Conservation (phyloP, 805 yeast species). For the Zygosaccharomyces pseudorouxii region DNA sequence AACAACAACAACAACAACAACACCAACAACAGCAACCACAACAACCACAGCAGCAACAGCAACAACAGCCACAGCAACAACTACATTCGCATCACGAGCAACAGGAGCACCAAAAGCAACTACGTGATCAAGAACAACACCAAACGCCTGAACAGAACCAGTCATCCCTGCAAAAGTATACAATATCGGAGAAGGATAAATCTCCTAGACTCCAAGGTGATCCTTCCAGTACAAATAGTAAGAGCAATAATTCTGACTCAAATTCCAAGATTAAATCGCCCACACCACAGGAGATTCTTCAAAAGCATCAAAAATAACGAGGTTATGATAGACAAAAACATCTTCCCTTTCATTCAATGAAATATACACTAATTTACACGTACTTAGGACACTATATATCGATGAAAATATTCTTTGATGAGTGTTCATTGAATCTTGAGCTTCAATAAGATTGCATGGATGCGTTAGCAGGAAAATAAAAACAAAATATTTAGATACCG, state of each 20-base stretch:
- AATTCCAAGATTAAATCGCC: slow-evolving; percentile 28
- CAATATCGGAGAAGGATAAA: slow-evolving; percentile 9
- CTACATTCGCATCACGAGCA: too few relatives aligned
- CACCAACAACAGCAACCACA: slow-evolving; percentile 24
- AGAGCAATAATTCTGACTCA: slow-evolving; percentile 2
- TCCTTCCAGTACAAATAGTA: slow-evolving; percentile 1
- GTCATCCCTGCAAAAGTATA: slow-evolving; percentile 10
- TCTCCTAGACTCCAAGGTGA: background rate
- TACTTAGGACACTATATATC: background rate
- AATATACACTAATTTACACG: background rate
- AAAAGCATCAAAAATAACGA: slow-evolving; percentile 33
- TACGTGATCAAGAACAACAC: too few relatives aligned
- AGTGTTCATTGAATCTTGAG: too few relatives aligned
- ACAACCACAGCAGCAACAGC: slow-evolving; percentile 3
- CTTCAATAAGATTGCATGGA: background rate
- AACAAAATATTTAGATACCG: slow-evolving; percentile 1
- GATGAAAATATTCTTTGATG: background rate
- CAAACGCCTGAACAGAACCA: background rate
- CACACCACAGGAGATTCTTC: slow-evolving; percentile 34
- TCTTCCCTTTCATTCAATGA: background rate
- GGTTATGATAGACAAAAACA: slow-evolving; percentile 13
- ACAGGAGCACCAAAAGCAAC: too few relatives aligned
- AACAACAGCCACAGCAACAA: background rate
- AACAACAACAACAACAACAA: slow-evolving; percentile 25
- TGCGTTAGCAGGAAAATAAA: slow-evolving; percentile 1